These are phyloP conservation scores for Suhomyces terraborum DNA, from an alignment of 1,139 yeast species.

Conservation along the genomic window DNA sequence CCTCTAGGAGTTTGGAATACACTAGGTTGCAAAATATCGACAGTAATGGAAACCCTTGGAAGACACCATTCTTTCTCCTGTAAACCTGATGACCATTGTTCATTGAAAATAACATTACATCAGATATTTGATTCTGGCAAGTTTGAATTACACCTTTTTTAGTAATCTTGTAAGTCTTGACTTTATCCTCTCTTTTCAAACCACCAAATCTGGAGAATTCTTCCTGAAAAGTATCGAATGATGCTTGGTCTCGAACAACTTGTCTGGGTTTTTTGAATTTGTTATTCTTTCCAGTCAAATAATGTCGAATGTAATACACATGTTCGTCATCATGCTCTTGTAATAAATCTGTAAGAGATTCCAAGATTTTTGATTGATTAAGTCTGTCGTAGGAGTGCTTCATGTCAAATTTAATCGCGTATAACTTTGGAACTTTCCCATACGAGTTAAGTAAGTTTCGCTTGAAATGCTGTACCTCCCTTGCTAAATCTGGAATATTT, in stretches of 20 bases:
- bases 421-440: constrained; percentile 39
- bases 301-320: constrained; percentile 28
- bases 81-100: constrained; percentile 17
- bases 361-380: constrained; percentile 50
- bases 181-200: constrained; percentile 27
- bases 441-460: constrained; percentile 18
- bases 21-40: constrained; percentile 74
- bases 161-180: constrained; percentile 28
- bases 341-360: constrained; percentile 30
- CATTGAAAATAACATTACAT: constrained; percentile 22
- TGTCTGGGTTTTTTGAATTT: constrained; percentile 13
- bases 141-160: constrained; percentile 28
- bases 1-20: constrained; percentile 63
- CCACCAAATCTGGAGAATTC: neutral
- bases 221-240: neutral
- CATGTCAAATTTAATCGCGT: constrained; percentile 74
- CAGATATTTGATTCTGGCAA: constrained; percentile 29
- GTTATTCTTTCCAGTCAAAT: neutral
- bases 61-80: constrained; percentile 66
- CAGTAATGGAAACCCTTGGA: constrained; percentile 85
- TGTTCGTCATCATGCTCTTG: constrained; percentile 23
- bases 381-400: constrained; percentile 78
- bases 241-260: constrained; percentile 16
- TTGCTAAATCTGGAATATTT: constrained; percentile 32
- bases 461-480: constrained; percentile 26